Percentiles rank a stretch among this genome's conserved stretches.
Conservation (phyloP, 441 rosid species). For the Syzygium malaccense region DNA sequence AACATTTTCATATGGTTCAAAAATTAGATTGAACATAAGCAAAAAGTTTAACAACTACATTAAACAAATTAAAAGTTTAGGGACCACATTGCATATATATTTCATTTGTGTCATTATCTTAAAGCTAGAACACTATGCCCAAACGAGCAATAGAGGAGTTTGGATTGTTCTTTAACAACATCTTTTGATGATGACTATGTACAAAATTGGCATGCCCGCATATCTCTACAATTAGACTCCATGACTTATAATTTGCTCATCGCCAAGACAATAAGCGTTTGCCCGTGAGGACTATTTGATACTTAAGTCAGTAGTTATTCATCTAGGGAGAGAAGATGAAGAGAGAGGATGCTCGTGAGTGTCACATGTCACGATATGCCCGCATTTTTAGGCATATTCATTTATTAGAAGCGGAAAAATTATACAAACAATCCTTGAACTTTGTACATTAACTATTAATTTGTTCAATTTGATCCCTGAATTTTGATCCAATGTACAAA, state of each 20-base stretch:
- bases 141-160: not conserved
- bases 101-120: not conserved
- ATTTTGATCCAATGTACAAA: too few relatives aligned
- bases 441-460: too few relatives aligned
- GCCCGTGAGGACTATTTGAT: too few relatives aligned
- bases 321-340: too few relatives aligned
- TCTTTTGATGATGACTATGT: not conserved
- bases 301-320: too few relatives aligned
- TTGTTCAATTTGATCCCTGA: too few relatives aligned
- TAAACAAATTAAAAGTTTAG: not conserved
- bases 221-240: not conserved
- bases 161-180: not conserved
- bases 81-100: fast-evolving
- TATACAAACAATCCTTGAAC: too few relatives aligned
- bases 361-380: not conserved
- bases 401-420: not conserved
- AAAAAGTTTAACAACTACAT: fast-evolving
- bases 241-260: not conserved
- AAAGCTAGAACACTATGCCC: too few relatives aligned
- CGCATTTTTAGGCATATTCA: not conserved
- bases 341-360: too few relatives aligned
- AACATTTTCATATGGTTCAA: not conserved
- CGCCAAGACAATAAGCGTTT: not conserved
- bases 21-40: not conserved
- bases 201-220: not conserved